phyloP scores from a whole-genome alignment of 2,329 filamentous ascomycete species.

The Pseudodiploospora longispora region DNA sequence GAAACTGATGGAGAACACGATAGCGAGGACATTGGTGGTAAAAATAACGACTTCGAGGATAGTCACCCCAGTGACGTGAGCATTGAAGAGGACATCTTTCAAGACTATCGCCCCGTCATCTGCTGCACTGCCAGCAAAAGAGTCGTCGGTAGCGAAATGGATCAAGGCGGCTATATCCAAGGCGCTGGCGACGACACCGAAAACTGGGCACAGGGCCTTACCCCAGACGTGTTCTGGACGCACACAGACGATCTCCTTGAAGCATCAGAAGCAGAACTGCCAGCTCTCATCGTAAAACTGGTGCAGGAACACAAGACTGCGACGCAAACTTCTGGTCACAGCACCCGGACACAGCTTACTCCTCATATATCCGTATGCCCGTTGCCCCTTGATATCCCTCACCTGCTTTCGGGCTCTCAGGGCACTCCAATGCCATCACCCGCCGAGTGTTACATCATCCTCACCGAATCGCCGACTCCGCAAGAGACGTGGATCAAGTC shows the following conservation, averaged over 20 bases:
- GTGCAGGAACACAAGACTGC: slow-evolving; percentile 23
- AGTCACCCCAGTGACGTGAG: background rate
- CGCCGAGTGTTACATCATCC: slow-evolving; percentile 31
- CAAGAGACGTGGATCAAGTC: slow-evolving; percentile 33
- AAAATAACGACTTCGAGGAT: background rate
- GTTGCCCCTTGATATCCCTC: slow-evolving; percentile 17
- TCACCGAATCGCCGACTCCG: slow-evolving; percentile 35
- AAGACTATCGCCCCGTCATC: slow-evolving; percentile 62
- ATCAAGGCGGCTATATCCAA: slow-evolving; percentile 70
- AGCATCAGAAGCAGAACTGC: slow-evolving; percentile 57
- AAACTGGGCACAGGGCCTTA: slow-evolving; percentile 80
- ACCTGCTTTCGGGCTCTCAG: too few relatives aligned
- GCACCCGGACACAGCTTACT: slow-evolving; percentile 22
- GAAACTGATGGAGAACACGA: background rate
- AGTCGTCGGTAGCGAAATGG: slow-evolving; percentile 56
- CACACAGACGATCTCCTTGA: slow-evolving; percentile 53
- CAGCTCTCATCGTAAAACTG: slow-evolving; percentile 39
- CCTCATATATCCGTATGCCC: slow-evolving; percentile 29
- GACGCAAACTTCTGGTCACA: slow-evolving; percentile 2
- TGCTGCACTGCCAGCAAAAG: slow-evolving; percentile 79
- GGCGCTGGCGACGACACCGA: slow-evolving; percentile 93
- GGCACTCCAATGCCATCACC: slow-evolving; percentile 1
- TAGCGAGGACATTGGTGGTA: background rate
- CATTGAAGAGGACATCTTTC: slow-evolving; percentile 30
- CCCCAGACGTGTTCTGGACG: slow-evolving; percentile 71